These are phyloP conservation scores for Epichloe brachyelytri DNA, from an alignment of 2,329 filamentous ascomycete species.

Conservation along the genomic window DNA sequence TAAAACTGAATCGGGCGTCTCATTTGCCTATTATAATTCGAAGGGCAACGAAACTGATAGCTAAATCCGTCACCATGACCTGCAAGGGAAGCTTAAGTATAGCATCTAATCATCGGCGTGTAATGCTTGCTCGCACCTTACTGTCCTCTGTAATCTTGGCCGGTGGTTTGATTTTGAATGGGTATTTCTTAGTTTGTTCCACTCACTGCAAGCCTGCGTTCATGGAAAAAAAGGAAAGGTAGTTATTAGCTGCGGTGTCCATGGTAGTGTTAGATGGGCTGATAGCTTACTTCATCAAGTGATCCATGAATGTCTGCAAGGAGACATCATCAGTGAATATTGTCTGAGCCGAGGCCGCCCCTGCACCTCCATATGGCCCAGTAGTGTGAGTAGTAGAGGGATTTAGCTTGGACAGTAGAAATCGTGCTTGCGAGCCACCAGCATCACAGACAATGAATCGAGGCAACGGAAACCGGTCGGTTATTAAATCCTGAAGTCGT, in stretches of 20 bases:
- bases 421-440: conserved; percentile 95
- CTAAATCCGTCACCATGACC: neutral
- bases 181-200: conserved; percentile 40
- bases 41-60: neutral
- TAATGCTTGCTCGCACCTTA: neutral
- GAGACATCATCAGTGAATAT: conserved; percentile 99
- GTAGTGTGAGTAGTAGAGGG: conserved; percentile 94
- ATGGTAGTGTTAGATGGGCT: neutral
- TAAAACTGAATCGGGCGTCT: neutral
- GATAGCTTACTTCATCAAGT: conserved; percentile 81
- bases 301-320: conserved; percentile 97
- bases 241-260: conserved; percentile 4
- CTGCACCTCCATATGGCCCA: conserved; percentile 79
- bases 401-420: conserved; percentile 92
- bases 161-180: neutral
- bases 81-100: neutral
- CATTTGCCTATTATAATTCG: neutral
- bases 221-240: conserved; percentile 2
- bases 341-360: conserved; percentile 78
- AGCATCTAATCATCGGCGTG: neutral
- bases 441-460: conserved; percentile 98
- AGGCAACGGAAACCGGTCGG: conserved; percentile 93
- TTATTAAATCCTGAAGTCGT: conserved; percentile 67
- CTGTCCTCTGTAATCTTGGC: too few relatives aligned
- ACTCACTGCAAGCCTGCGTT: conserved; percentile 43